Evolutionary conservation across 2,329 filamentous ascomycete species (phyloP).

Genomic region (Talaromyces sp.): DNA sequence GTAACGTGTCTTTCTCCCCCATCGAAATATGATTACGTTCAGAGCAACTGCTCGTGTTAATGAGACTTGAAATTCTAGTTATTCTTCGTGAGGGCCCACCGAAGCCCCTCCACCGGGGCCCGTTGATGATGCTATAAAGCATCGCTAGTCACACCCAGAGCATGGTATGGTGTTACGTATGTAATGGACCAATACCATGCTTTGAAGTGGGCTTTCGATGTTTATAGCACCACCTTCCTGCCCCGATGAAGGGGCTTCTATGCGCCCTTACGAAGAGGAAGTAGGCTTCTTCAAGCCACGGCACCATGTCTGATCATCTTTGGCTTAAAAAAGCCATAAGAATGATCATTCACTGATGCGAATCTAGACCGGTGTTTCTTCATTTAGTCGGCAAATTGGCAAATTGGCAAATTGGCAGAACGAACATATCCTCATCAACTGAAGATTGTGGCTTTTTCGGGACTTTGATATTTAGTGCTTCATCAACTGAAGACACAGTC

Average conservation of each 20-base stretch:
- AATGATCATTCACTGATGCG: neutral
- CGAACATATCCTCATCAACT: neutral
- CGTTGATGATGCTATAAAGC: neutral
- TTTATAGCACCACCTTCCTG: neutral
- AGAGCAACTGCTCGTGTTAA: neutral
- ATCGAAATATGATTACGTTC: neutral
- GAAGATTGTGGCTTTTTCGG: neutral
- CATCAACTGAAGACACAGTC: neutral
- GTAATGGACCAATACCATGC: neutral
- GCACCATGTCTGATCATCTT: neutral
- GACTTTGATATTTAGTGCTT: neutral
- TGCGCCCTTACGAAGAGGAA: neutral
- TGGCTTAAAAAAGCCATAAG: neutral
- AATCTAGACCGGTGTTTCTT: neutral
- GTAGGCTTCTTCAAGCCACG: neutral
- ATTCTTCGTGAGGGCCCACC: neutral
- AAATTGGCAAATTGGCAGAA: neutral
- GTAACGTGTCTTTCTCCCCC: neutral
- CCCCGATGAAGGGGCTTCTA: neutral
- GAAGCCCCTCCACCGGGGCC: neutral
- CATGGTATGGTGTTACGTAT: neutral
- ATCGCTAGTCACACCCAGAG: neutral
- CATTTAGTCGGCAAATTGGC: neutral
- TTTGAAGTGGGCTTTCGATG: neutral
- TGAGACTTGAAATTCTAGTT: neutral